phyloP scores from a whole-genome alignment of 2,329 filamentous ascomycete genomes.

The Arthroderma sp. region DNA sequence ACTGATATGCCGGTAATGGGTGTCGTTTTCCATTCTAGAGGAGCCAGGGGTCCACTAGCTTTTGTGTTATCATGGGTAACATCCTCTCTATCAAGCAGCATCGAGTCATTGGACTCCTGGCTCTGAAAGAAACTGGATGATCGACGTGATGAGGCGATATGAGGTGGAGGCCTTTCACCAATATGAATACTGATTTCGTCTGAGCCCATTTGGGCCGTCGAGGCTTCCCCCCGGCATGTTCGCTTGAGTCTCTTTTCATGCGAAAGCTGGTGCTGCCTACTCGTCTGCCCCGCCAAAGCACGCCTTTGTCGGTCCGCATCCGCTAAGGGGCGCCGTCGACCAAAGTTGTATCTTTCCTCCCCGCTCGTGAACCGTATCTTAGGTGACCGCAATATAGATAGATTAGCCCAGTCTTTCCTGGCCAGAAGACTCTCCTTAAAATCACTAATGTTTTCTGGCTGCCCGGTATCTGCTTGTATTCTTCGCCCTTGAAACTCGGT shows the following conservation, averaged over 20 bases:
- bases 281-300: slow-evolving; percentile 5
- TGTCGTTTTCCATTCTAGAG: too few species aligned
- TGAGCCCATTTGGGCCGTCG: neutral
- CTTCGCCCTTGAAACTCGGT: too few species aligned
- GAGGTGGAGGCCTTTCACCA: neutral
- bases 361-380: slow-evolving; percentile 14
- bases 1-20: too few species aligned
- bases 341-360: slow-evolving; percentile 6
- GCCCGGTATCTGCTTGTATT: too few species aligned
- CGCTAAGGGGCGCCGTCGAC: slow-evolving; percentile 22
- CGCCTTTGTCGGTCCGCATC: slow-evolving; percentile 18
- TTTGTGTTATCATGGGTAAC: neutral
- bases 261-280: neutral
- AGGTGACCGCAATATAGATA: slow-evolving; percentile 22
- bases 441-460: neutral
- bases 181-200: slow-evolving; percentile 14
- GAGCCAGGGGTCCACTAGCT: neutral
- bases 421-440: slow-evolving; percentile 17
- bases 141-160: slow-evolving; percentile 8
- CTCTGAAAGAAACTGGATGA: slow-evolving; percentile 3
- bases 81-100: slow-evolving; percentile 20
- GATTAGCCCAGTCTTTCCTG: slow-evolving; percentile 25
- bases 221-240: slow-evolving; percentile 14
- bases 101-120: slow-evolving; percentile 20
- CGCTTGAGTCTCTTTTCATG: slow-evolving; percentile 3